Conservation (phyloP, 139 green algal species). For the Tetraselmis striata region DNA sequence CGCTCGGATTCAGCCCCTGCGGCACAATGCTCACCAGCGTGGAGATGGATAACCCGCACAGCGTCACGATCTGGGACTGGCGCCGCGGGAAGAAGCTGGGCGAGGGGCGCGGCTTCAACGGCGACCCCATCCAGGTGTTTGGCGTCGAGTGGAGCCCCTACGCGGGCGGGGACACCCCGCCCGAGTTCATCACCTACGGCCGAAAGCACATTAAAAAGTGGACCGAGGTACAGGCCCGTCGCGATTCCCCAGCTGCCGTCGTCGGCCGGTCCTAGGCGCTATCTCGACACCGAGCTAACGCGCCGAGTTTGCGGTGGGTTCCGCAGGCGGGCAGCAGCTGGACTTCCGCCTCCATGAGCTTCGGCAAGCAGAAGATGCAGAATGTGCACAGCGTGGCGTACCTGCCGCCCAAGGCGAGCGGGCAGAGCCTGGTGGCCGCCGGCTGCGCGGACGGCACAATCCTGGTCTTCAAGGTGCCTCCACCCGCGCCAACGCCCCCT, state of each 20-base stretch:
- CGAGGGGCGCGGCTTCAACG: constrained; percentile 42
- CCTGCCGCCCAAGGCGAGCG: constrained; percentile 33
- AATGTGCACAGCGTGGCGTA: constrained; percentile 47
- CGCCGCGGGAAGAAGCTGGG: constrained; percentile 29
- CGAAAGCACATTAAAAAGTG: constrained; percentile 57
- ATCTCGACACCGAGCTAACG: too few relatives aligned
- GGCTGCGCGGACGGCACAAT: constrained; percentile 53
- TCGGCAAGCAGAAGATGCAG: constrained; percentile 45
- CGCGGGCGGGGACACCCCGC: constrained; percentile 15
- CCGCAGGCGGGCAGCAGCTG: neutral
- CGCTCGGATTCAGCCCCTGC: constrained; percentile 46
- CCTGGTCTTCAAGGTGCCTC: constrained; percentile 47
- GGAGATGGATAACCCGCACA: constrained; percentile 61
- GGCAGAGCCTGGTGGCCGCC: constrained; percentile 28
- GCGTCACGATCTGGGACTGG: constrained; percentile 65
- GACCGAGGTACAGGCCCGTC: constrained; percentile 4
- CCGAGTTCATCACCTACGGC: constrained; percentile 47
- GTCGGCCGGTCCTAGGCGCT: too few relatives aligned
- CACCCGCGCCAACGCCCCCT: neutral
- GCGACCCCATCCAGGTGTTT: constrained; percentile 65
- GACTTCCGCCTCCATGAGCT: constrained; percentile 20
- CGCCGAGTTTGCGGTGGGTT: neutral
- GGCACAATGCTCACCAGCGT: constrained; percentile 46
- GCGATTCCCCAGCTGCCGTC: too few relatives aligned
- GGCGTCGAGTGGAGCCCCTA: constrained; percentile 59